Percentiles rank a stretch among this genome's conserved stretches.
These are phyloP conservation scores for Clarireedia sp. DNA, from an alignment of 2,329 filamentous ascomycete species.

Conservation along the genomic window DNA sequence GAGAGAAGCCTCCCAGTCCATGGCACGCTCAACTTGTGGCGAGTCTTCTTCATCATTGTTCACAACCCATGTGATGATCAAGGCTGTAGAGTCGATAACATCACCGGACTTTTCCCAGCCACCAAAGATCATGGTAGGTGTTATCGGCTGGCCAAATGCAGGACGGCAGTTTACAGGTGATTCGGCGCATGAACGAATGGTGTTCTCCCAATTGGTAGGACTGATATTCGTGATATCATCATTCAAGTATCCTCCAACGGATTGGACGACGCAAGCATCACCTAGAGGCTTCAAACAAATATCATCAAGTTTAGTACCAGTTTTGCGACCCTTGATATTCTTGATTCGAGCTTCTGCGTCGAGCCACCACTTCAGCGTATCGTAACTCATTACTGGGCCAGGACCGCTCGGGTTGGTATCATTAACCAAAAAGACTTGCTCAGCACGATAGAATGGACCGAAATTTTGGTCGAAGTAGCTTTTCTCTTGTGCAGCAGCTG, in stretches of 20 bases:
- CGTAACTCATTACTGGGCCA: conserved; percentile 76
- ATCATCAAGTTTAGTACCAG: conserved; percentile 65
- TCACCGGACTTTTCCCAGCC: conserved; percentile 61
- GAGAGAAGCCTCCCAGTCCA: conserved; percentile 82
- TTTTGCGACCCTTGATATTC: conserved; percentile 60
- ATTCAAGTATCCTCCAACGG: conserved; percentile 81
- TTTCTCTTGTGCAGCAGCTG: conserved; percentile 85
- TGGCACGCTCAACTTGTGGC: conserved; percentile 60
- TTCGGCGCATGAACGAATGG: conserved; percentile 64
- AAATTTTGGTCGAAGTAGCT: conserved; percentile 88
- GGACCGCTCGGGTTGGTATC: conserved; percentile 58
- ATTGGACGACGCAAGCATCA: conserved; percentile 85
- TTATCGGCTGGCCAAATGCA: conserved; percentile 80
- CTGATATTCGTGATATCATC: conserved; percentile 55
- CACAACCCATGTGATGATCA: conserved; percentile 92
- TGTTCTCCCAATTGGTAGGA: conserved; percentile 61
- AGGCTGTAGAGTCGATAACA: conserved; percentile 65
- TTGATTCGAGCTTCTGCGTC: conserved; percentile 74
- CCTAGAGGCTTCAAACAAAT: conserved; percentile 93
- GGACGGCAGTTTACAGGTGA: conserved; percentile 82
- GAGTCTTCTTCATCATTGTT: conserved; percentile 75
- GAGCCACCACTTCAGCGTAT: conserved; percentile 90
- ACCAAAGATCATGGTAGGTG: conserved; percentile 78
- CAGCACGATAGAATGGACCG: conserved; percentile 88
- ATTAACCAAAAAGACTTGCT: conserved; percentile 91